phyloP scores from a whole-genome alignment of 257 asterid species.

The Nicotiana attenuata region DNA sequence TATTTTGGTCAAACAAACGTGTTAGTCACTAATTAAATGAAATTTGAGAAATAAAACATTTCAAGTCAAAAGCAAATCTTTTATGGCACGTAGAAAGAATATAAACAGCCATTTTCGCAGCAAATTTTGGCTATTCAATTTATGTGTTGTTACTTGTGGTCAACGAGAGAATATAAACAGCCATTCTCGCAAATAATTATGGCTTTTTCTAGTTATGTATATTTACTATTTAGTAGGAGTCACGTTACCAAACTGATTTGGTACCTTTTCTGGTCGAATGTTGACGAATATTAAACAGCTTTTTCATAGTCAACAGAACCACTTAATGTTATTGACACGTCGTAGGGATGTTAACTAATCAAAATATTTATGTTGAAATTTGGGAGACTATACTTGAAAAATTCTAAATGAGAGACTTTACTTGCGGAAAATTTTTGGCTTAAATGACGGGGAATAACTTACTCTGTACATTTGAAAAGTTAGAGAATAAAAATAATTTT shows the following conservation, averaged over 20 bases:
- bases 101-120: background rate
- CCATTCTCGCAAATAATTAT: background rate
- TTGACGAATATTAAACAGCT: background rate
- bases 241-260: background rate
- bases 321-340: background rate
- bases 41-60: background rate
- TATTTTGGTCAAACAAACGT: constrained; percentile 10
- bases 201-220: background rate
- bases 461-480: background rate
- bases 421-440: background rate
- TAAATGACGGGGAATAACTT: background rate
- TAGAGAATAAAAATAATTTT: background rate
- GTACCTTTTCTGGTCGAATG: background rate
- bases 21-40: background rate
- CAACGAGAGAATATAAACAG: background rate
- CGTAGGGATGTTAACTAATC: background rate
- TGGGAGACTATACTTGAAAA: background rate
- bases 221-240: background rate
- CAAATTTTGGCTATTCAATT: background rate
- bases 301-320: background rate
- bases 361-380: background rate
- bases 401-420: background rate
- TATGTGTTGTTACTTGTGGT: background rate
- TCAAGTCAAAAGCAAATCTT: background rate
- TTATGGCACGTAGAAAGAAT: background rate